phyloP scores from a whole-genome alignment of 208 protist species.

The Trypanosoma congolense region DNA sequence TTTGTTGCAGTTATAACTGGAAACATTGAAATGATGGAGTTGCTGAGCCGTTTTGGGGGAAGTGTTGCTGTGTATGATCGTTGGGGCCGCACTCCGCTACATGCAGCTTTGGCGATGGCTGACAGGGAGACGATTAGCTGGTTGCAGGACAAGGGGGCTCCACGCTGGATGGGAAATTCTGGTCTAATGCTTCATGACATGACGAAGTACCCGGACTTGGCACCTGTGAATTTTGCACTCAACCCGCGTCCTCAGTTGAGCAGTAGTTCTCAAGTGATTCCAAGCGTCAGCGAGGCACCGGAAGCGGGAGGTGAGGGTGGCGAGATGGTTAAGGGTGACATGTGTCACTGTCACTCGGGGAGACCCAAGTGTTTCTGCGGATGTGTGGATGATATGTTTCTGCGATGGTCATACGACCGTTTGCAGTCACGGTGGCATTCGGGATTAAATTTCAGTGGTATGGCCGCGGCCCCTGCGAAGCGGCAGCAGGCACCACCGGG shows the following conservation, averaged over 20 bases:
- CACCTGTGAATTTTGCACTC: constrained; percentile 56
- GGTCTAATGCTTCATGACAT: constrained; percentile 37
- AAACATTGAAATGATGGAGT: constrained; percentile 61
- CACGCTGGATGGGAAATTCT: constrained; percentile 63
- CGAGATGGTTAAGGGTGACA: constrained; percentile 1
- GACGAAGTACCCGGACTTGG: constrained; percentile 39
- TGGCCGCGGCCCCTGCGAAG: constrained; percentile 27
- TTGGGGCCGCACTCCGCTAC: constrained; percentile 82
- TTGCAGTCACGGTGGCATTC: constrained; percentile 56
- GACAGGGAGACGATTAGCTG: constrained; percentile 69
- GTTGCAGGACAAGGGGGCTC: constrained; percentile 66
- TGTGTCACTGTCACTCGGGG: constrained; percentile 68
- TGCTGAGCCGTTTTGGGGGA: constrained; percentile 58
- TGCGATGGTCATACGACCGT: constrained; percentile 71
- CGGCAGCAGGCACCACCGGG: not conserved
- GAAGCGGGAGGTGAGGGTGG: constrained; percentile 11
- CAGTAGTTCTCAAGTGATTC: constrained; percentile 21
- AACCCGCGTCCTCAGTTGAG: constrained; percentile 27
- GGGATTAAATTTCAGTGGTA: constrained; percentile 46
- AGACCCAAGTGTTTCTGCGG: constrained; percentile 64
- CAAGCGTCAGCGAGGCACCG: not conserved
- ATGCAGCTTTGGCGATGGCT: constrained; percentile 72
- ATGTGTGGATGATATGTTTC: constrained; percentile 87
- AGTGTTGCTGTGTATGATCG: constrained; percentile 83
- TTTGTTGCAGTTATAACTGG: constrained; percentile 79